These are phyloP conservation scores for Linum trigynum DNA, from an alignment of 345 rosid species.

Conservation along the genomic window DNA sequence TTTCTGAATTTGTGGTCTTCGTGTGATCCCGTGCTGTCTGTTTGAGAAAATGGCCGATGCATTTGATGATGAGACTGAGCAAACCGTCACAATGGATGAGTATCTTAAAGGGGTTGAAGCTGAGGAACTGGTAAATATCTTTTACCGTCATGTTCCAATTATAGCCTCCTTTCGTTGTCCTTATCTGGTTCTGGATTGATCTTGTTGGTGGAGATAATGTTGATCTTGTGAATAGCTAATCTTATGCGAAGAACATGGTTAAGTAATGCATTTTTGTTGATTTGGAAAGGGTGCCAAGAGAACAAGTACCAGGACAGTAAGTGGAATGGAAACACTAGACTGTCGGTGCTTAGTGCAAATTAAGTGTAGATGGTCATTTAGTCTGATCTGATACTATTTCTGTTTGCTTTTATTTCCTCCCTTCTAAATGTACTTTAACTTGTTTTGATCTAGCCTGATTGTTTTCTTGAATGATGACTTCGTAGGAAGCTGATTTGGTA, in stretches of 20 bases:
- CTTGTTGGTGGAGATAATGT: conserved; percentile 1
- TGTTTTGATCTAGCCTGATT: not conserved
- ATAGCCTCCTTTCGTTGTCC: not conserved
- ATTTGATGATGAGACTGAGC: conserved; percentile 67
- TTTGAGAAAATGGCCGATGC: conserved; percentile 33
- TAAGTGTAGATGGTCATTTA: not conserved
- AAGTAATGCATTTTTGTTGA: not conserved
- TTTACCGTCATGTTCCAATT: not conserved
- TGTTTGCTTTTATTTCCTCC: not conserved
- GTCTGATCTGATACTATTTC: not conserved
- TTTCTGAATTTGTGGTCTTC: not conserved
- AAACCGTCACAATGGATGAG: conserved; percentile 62
- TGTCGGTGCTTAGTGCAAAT: not conserved
- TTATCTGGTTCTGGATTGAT: not conserved
- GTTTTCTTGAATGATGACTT: conserved; percentile 3
- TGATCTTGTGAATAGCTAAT: not conserved
- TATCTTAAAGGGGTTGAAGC: conserved; percentile 74
- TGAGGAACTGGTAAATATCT: conserved; percentile 59
- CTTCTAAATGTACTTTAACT: not conserved
- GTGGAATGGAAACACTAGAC: no score
- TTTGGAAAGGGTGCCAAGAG: no score
- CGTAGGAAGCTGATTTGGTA: conserved; percentile 85
- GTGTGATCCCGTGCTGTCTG: not conserved
- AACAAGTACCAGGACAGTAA: no score
- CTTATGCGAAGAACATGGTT: not conserved